Evolutionary conservation across 2,329 filamentous ascomycete species (phyloP), one percentile per base, ranked within the genome.

Genomic region (Monilinia aucupariae): DNA sequence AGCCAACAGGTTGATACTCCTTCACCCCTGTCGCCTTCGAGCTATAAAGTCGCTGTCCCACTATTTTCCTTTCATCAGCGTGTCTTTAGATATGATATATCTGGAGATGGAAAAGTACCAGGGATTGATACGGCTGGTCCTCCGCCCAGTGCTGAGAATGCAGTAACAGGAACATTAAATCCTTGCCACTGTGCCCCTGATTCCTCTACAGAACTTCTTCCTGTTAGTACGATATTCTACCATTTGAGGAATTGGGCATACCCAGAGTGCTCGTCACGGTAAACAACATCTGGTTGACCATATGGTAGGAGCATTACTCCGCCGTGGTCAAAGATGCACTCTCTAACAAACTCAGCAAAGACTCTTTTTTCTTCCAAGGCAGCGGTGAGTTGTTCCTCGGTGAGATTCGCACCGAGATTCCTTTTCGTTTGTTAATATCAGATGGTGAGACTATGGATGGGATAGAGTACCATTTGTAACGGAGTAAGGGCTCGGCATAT

Each of bases 121-220:
- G 68, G 68, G 25, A 70, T 53, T 20, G 65, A 64, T 9, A 70
- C 52, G 34, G 61, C 64, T 3, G 67, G 68, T 15, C 67, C 51
- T 3, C 64, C 67, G 34, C 68, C 67, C 1, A 70, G 60, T 22
- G 65, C 64, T 5, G 67, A 66, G 47, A 64, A 66, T 15, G 64
- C 61, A 15, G 66, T 67, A 13, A 64, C 59, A 1, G 62, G 59
- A 32, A 68, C 49, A 5, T 67, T 64, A n/a, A 63, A 69, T 7
- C 68, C 68, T 58, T 70, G 68, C 68, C 67, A 69, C 10, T 25
- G 58, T n/a, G 59, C 55, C 2, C 64, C 64, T 4, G 47, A 50
- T 51, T 68, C 59, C 30, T 66, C 61, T 3, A 64, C n/a, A 4
- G 62, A 53, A 22, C 27, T 50, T 34, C 12, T 10, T 4, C 2